Percentiles rank a stretch among this genome's conserved stretches.
Conservation (phyloP, 768 basidiomycete species). For the Hericium alpestre region DNA sequence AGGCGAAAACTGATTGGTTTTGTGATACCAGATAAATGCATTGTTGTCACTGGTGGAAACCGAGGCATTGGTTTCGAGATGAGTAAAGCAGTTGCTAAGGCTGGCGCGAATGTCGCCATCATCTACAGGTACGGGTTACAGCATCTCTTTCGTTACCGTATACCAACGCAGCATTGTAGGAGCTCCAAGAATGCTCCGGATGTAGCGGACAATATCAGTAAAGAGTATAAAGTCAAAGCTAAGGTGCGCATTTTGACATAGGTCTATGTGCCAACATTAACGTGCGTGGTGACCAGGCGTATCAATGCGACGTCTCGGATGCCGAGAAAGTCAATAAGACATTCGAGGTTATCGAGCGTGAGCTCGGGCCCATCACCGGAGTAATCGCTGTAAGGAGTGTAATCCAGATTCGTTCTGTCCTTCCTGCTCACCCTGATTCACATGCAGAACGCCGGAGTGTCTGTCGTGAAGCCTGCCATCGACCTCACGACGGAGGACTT, state of each 20-base stretch:
- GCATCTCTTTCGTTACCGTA: not conserved
- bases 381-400: constrained; percentile 39
- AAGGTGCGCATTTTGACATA: constrained; percentile 24
- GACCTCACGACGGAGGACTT: constrained; percentile 49
- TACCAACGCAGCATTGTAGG: constrained; percentile 19
- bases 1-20: not conserved
- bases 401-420: not conserved
- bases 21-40: constrained; percentile 27
- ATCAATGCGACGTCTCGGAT: constrained; percentile 50
- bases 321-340: constrained; percentile 31
- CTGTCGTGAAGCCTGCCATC: constrained; percentile 50
- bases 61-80: constrained; percentile 51
- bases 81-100: constrained; percentile 39
- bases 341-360: constrained; percentile 37
- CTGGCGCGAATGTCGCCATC: constrained; percentile 50
- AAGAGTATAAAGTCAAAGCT: constrained; percentile 33
- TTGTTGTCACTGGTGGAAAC: constrained; percentile 54
- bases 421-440: not conserved
- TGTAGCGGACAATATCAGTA: constrained; percentile 34
- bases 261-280: not conserved
- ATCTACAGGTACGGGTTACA: constrained; percentile 36
- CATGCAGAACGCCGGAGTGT: constrained; percentile 48
- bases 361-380: constrained; percentile 38
- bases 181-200: constrained; percentile 35
- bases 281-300: constrained; percentile 30